Conservation (phyloP, 2,329 filamentous ascomycete species). For the Venturia effusa region DNA sequence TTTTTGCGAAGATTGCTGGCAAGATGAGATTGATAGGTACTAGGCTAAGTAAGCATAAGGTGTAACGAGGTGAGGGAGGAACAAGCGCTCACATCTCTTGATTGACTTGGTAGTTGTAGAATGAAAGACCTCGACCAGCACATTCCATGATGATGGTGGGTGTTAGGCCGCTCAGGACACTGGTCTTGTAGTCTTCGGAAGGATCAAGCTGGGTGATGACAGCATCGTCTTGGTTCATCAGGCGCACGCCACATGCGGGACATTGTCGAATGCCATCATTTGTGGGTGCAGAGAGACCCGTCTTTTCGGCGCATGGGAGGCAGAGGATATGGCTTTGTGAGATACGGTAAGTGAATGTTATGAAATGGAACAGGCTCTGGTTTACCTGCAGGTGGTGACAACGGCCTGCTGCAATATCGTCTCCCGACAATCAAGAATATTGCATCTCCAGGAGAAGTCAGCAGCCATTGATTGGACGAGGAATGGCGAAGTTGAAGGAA, state of each 20-base stretch:
- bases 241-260: constrained; percentile 61
- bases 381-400: constrained; percentile 78
- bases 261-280: constrained; percentile 48
- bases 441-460: constrained; percentile 66
- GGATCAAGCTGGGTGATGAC: constrained; percentile 62
- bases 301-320: constrained; percentile 54
- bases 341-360: background rate
- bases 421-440: constrained; percentile 61
- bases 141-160: constrained; percentile 81
- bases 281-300: constrained; percentile 47
- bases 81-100: constrained; percentile 61
- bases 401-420: constrained; percentile 60
- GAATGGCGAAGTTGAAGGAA: constrained; percentile 8
- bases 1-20: constrained; percentile 63
- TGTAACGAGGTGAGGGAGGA: background rate
- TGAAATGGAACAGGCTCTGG: background rate
- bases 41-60: constrained; percentile 24
- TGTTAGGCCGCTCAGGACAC: constrained; percentile 69
- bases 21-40: constrained; percentile 66
- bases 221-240: constrained; percentile 65
- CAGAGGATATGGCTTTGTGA: constrained; percentile 74
- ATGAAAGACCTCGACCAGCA: constrained; percentile 64
- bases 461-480: background rate
- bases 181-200: constrained; percentile 82
- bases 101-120: constrained; percentile 78